Conservation (phyloP, 768 basidiomycete species). For the Gyrodon lividus region DNA sequence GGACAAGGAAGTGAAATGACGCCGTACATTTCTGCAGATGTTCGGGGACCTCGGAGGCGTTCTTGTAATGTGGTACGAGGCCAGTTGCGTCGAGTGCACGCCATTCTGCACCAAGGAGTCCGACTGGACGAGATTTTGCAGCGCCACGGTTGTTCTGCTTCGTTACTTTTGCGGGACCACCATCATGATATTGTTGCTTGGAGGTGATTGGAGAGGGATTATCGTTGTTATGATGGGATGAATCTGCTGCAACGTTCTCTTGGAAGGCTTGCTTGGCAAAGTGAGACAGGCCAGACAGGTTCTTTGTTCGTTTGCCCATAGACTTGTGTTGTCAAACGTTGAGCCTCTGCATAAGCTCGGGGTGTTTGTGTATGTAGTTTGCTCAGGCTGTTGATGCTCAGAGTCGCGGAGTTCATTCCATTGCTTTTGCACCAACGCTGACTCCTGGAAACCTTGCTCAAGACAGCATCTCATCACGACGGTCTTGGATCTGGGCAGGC, state of each 20-base stretch:
- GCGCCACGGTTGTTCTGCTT: neutral
- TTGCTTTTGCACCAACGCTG: neutral
- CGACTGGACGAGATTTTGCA: slow-evolving; percentile 23
- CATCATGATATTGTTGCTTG: neutral
- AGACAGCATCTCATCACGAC: too few relatives aligned
- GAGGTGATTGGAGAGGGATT: slow-evolving; percentile 3
- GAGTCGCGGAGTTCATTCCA: slow-evolving; percentile 2
- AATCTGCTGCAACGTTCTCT: slow-evolving; percentile 6
- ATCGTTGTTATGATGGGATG: too few relatives aligned
- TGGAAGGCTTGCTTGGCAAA: slow-evolving; percentile 42
- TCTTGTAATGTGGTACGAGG: slow-evolving; percentile 69
- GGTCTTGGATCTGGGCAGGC: too few relatives aligned
- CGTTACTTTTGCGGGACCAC: neutral
- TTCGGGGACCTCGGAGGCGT: slow-evolving; percentile 66
- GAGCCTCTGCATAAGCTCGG: too few relatives aligned
- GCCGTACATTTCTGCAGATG: slow-evolving; percentile 77
- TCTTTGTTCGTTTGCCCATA: slow-evolving; percentile 43
- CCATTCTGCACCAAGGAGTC: slow-evolving; percentile 28
- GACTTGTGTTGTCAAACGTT: neutral
- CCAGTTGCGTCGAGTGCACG: slow-evolving; percentile 65
- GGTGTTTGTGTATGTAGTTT: neutral
- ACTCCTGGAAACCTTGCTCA: too few relatives aligned
- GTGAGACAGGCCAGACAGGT: slow-evolving; percentile 42
- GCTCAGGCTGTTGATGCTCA: too few relatives aligned
- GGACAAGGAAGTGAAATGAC: neutral